Conservation (phyloP, 129 eudicot genomes). For the Saposhnikovia divaricata region DNA sequence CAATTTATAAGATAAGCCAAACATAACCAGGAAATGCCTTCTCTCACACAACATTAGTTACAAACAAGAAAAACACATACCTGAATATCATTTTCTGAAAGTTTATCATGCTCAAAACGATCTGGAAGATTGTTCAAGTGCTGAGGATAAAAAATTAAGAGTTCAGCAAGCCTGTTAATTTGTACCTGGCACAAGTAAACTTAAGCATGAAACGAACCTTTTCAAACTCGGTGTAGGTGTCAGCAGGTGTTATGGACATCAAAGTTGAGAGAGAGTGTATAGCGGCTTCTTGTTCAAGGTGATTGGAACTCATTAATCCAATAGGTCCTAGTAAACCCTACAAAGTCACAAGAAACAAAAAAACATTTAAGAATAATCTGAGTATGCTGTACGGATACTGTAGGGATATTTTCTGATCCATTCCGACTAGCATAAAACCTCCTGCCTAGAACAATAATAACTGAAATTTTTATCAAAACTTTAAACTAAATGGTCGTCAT, state of each 20-base stretch:
- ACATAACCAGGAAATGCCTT: background rate
- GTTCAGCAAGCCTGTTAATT: background rate
- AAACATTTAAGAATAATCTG: background rate
- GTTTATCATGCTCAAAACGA: constrained; percentile 65
- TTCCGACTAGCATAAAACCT: background rate
- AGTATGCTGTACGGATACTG: background rate
- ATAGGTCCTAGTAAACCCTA: constrained; percentile 73
- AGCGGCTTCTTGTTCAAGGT: constrained; percentile 81
- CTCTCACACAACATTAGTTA: background rate
- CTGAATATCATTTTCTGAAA: constrained; percentile 76
- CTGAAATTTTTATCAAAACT: background rate
- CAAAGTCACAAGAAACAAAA: background rate
- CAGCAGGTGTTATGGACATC: constrained; percentile 78
- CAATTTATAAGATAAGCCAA: background rate
- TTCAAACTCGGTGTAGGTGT: constrained; percentile 69
- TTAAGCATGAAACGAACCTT: constrained; percentile 34
- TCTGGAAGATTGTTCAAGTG: constrained; percentile 65
- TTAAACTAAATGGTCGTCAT: background rate
- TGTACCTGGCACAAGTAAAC: background rate
- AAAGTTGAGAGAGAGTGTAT: constrained; percentile 68
- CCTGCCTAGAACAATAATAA: background rate
- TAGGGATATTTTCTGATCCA: background rate
- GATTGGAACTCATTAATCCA: constrained; percentile 73
- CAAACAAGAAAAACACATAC: constrained; percentile 22
- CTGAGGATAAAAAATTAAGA: constrained; percentile 32